Conservation (phyloP, 1,139 yeast genomes). For the Yamadazyma trypodendri region DNA sequence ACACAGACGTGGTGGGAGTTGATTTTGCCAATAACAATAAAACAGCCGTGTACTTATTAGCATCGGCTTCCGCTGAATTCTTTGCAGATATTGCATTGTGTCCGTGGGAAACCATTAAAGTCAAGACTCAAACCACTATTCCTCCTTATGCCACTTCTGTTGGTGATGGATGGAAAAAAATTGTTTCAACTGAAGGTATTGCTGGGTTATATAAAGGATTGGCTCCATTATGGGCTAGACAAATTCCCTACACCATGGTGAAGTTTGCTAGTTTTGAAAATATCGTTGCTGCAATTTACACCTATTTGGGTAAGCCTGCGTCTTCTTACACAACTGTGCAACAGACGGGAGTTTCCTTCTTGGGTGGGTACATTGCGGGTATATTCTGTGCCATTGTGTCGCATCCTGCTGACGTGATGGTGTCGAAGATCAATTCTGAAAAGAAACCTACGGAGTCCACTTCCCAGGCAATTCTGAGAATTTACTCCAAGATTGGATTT, state of each 20-base stretch:
- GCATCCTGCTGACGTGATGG: constrained; percentile 98
- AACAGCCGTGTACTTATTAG: constrained; percentile 73
- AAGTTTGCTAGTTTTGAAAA: constrained; percentile 92
- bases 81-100: constrained; percentile 85
- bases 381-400: constrained; percentile 91
- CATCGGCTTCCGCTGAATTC: constrained; percentile 91
- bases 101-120: constrained; percentile 93
- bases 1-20: constrained; percentile 66
- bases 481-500: constrained; percentile 81
- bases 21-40: constrained; percentile 62
- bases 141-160: constrained; percentile 74
- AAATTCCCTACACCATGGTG: constrained; percentile 95
- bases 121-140: constrained; percentile 85
- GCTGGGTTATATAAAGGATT: constrained; percentile 82
- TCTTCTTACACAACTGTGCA: constrained; percentile 44
- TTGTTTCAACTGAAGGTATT: constrained; percentile 64
- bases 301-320: constrained; percentile 44
- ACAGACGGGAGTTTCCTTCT: constrained; percentile 91
- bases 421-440: constrained; percentile 82
- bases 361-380: constrained; percentile 96
- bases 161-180: constrained; percentile 65
- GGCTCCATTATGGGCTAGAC: constrained; percentile 90
- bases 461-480: constrained; percentile 66
- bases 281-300: constrained; percentile 73
- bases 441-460: constrained; percentile 64